These are phyloP conservation scores for Fusarium buxicola DNA, from an alignment of 2,329 filamentous ascomycete species.

Conservation along the genomic window DNA sequence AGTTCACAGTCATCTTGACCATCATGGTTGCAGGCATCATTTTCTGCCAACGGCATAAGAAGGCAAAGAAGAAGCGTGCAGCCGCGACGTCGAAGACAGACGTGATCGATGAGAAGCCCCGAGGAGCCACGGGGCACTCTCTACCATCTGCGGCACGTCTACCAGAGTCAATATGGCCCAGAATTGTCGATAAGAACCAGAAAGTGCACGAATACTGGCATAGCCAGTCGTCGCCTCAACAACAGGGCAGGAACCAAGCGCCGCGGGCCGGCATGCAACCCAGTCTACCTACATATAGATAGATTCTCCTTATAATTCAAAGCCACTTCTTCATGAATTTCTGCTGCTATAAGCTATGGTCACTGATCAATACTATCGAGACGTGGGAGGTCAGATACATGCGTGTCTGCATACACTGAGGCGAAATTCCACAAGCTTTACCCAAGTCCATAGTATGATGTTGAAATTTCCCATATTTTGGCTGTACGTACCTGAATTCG, in stretches of 20 bases:
- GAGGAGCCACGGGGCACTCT: background rate
- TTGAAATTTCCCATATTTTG: no score
- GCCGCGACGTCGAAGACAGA: background rate
- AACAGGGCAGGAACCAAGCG: slow-evolving; percentile 18
- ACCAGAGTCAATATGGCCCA: slow-evolving; percentile 24
- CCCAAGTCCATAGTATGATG: no score
- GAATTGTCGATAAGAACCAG: slow-evolving; percentile 31
- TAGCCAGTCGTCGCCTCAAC: slow-evolving; percentile 4
- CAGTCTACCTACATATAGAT: slow-evolving; percentile 26
- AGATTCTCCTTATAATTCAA: background rate
- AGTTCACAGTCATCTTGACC: slow-evolving; percentile 6
- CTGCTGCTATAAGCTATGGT: no score
- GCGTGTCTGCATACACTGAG: no score
- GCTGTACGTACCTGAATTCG: no score
- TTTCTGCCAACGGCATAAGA: slow-evolving; percentile 31
- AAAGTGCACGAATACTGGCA: slow-evolving; percentile 37
- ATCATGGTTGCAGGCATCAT: slow-evolving; percentile 31
- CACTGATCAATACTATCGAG: no score
- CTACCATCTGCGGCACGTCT: slow-evolving; percentile 1
- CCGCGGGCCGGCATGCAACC: slow-evolving; percentile 13
- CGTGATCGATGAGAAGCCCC: slow-evolving; percentile 11
- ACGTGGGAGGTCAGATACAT: no score
- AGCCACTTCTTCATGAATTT: background rate
- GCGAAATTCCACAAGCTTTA: no score
- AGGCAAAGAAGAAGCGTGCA: slow-evolving; percentile 24